Evolutionary conservation across 2,329 filamentous ascomycete genomes (phyloP).

Genomic region (Ophiostoma perfectum): DNA sequence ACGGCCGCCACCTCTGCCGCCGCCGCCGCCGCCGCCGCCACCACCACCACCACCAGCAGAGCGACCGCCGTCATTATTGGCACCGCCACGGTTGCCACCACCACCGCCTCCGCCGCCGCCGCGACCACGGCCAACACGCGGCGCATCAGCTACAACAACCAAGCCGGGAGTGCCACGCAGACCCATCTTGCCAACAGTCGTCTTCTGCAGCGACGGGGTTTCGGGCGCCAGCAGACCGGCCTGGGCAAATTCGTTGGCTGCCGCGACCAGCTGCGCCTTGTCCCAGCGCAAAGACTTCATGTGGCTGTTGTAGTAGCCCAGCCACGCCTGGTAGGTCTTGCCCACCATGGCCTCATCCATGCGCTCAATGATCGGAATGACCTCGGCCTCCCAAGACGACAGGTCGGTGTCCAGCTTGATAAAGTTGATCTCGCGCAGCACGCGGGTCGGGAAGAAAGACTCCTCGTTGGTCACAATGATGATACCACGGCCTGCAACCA

Average conservation of each 20-base stretch:
- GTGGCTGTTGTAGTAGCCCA: conserved; percentile 52
- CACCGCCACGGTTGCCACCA: not conserved
- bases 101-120: conserved; percentile 19
- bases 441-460: conserved; percentile 44
- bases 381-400: conserved; percentile 34
- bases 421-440: conserved; percentile 51
- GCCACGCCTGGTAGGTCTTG: conserved; percentile 53
- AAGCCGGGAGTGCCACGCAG: conserved; percentile 48
- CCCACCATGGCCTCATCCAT: conserved; percentile 43
- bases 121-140: conserved; percentile 26
- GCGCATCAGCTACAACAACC: conserved; percentile 41
- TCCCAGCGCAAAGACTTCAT: conserved; percentile 42
- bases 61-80: conserved; percentile 27
- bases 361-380: conserved; percentile 37
- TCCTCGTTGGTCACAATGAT: conserved; percentile 53
- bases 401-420: conserved; percentile 43
- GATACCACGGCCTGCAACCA: conserved; percentile 50
- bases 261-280: conserved; percentile 42
- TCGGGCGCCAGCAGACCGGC: conserved; percentile 44
- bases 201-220: conserved; percentile 44
- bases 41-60: not conserved
- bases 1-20: not conserved
- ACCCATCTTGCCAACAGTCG: conserved; percentile 52
- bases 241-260: conserved; percentile 48
- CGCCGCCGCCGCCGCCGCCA: not conserved